Conservation (phyloP, 2,329 filamentous ascomycete species). For the Harringtonia aguacate region DNA sequence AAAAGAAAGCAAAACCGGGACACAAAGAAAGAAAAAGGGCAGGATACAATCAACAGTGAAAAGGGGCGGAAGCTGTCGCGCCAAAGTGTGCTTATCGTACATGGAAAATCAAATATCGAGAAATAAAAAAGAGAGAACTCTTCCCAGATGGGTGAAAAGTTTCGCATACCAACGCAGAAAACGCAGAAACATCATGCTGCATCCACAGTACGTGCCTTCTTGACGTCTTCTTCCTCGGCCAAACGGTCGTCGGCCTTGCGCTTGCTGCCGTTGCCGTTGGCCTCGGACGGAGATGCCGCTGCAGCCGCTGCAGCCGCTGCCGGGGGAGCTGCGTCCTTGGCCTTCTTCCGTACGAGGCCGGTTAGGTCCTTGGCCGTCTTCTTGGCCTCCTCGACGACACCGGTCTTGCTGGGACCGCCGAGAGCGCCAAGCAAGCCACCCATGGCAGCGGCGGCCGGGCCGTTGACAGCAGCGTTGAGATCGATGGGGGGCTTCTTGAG, state of each 20-base stretch:
- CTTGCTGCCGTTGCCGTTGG: slow-evolving; percentile 28
- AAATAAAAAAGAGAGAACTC: background rate
- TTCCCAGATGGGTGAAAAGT: background rate
- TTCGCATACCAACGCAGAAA: too few species aligned
- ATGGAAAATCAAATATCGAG: background rate
- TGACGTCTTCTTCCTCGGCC: slow-evolving; percentile 20
- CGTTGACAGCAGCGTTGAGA: slow-evolving; percentile 43
- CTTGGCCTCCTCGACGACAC: slow-evolving; percentile 60
- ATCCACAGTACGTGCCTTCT: slow-evolving; percentile 20
- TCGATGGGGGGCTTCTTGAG: slow-evolving; percentile 53
- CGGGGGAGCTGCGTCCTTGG: slow-evolving; percentile 22
- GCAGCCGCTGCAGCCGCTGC: slow-evolving; percentile 13
- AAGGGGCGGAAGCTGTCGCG: background rate
- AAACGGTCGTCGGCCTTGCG: slow-evolving; percentile 28
- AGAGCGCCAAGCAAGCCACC: slow-evolving; percentile 51
- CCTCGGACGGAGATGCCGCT: too few species aligned
- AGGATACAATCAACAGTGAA: too few species aligned
- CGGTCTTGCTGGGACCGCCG: slow-evolving; percentile 44
- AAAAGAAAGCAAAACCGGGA: too few species aligned
- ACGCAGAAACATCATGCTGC: too few species aligned
- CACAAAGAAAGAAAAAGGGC: too few species aligned
- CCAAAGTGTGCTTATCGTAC: background rate
- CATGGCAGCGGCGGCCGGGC: slow-evolving; percentile 34
- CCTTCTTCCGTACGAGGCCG: slow-evolving; percentile 61
- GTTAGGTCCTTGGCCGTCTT: slow-evolving; percentile 64